Evolutionary conservation across 2,329 filamentous ascomycete genomes (phyloP).

Genomic region (Verticillium albo-atrum): DNA sequence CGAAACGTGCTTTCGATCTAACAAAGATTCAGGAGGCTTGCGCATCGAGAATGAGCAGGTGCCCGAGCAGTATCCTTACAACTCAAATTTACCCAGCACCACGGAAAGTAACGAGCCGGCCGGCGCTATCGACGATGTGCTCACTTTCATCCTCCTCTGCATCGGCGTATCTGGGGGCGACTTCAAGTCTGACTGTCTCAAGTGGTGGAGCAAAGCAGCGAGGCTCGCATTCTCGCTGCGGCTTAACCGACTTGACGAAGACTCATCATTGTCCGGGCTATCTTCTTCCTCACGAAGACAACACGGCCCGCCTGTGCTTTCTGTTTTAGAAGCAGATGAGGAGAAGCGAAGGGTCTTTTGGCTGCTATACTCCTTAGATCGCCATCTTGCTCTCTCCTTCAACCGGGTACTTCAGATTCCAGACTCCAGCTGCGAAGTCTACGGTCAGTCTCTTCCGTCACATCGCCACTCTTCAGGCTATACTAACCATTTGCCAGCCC

Average conservation of each 20-base stretch:
- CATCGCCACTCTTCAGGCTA: neutral
- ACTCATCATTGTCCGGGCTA: conserved; percentile 22
- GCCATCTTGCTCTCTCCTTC: conserved; percentile 42
- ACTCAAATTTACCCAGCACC: conserved; percentile 19
- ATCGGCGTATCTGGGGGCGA: conserved; percentile 42
- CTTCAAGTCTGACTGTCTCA: conserved; percentile 42
- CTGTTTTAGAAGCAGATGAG: conserved; percentile 36
- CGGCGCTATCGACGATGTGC: conserved; percentile 33
- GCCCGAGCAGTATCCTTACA: conserved; percentile 16
- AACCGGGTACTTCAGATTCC: conserved; percentile 38
- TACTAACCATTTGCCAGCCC: conserved; percentile 17
- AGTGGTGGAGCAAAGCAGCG: conserved; percentile 41
- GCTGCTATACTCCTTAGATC: conserved; percentile 41
- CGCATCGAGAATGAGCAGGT: conserved; percentile 25
- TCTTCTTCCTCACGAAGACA: conserved; percentile 25
- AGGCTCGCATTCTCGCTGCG: conserved; percentile 31
- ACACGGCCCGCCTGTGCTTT: conserved; percentile 16
- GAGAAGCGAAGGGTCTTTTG: conserved; percentile 43
- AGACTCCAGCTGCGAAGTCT: conserved; percentile 40
- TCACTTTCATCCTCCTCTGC: conserved; percentile 39
- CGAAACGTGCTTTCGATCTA: neutral
- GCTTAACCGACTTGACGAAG: conserved; percentile 33
- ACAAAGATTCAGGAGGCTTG: conserved; percentile 24
- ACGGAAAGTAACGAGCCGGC: conserved; percentile 28
- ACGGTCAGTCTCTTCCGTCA: conserved; percentile 16